Evolutionary conservation across 352 stramenopile species (phyloP).

Genomic region (Peronospora destructor): DNA sequence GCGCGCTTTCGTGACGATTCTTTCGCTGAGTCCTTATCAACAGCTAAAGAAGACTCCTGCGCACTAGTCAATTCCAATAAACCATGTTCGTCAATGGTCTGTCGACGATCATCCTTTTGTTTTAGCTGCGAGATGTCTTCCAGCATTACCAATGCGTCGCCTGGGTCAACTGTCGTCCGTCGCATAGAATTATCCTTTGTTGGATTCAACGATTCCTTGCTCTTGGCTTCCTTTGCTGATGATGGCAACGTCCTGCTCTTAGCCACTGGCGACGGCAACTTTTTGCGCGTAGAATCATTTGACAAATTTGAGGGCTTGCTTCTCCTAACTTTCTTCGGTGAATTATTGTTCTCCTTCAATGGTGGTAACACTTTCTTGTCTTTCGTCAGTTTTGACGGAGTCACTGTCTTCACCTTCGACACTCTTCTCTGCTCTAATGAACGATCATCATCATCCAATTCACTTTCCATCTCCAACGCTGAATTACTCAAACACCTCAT

Average conservation of each 20-base stretch:
- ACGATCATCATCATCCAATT: conserved; percentile 5
- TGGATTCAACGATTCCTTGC: conserved; percentile 2
- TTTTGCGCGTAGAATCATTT: conserved; percentile 1
- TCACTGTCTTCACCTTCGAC: not conserved
- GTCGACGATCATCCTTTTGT: conserved; percentile 28
- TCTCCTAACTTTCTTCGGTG: not conserved
- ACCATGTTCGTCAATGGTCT: conserved; percentile 54
- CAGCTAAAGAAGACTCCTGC: conserved; percentile 10
- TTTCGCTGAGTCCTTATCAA: conserved; percentile 3
- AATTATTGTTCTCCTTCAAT: conserved; percentile 9
- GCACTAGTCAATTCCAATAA: conserved; percentile 34
- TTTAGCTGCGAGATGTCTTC: conserved; percentile 4
- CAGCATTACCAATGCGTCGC: conserved; percentile 30
- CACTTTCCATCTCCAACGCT: conserved; percentile 7
- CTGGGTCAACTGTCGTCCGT: conserved; percentile 47
- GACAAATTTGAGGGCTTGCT: not conserved
- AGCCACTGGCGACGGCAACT: not conserved
- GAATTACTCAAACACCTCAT: conserved; percentile 10
- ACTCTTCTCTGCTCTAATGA: not conserved
- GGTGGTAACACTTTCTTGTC: conserved; percentile 4
- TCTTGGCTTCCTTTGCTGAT: conserved; percentile 7
- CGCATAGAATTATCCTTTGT: conserved; percentile 15
- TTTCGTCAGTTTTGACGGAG: conserved; percentile 5
- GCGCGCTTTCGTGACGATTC: conserved; percentile 28
- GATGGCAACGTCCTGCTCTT: conserved; percentile 6